Percentiles rank a stretch among this genome's conserved stretches.
These are phyloP conservation scores for Entamoeba invadens DNA, from an alignment of 208 protist genomes.

Conservation along the genomic window DNA sequence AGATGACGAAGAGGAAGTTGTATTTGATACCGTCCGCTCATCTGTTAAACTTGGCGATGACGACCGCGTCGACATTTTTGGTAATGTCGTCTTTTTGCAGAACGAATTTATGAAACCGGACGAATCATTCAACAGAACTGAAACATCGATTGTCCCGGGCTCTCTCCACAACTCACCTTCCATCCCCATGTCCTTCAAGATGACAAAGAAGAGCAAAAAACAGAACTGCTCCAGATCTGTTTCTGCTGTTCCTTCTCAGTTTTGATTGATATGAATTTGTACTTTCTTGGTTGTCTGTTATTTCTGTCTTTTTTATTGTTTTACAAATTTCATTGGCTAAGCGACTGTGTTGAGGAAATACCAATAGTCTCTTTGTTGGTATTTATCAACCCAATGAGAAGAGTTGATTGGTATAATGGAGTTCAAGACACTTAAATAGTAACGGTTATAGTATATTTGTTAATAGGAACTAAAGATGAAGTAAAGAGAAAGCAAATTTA, in stretches of 20 bases:
- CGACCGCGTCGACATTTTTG: not conserved
- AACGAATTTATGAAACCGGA: not conserved
- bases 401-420: too few species aligned
- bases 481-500: too few species aligned
- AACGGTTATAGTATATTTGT: too few species aligned
- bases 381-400: too few species aligned
- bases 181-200: not conserved
- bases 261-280: too few species aligned
- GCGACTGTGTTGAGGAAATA: too few species aligned
- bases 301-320: too few species aligned
- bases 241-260: not conserved
- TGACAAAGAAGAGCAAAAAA: not conserved
- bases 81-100: not conserved
- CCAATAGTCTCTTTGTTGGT: too few species aligned
- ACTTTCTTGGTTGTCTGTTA: too few species aligned
- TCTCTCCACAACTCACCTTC: not conserved
- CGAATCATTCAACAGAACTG: not conserved
- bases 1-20: not conserved
- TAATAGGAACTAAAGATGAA: too few species aligned
- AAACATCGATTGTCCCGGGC: not conserved
- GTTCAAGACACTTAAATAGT: too few species aligned
- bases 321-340: too few species aligned
- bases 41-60: not conserved
- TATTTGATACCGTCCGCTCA: not conserved
- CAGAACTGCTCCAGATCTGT: not conserved